Evolutionary conservation across 2,329 filamentous ascomycete species (phyloP), one percentile per base, ranked within the genome.

Genomic region (Cytospora leucostoma): DNA sequence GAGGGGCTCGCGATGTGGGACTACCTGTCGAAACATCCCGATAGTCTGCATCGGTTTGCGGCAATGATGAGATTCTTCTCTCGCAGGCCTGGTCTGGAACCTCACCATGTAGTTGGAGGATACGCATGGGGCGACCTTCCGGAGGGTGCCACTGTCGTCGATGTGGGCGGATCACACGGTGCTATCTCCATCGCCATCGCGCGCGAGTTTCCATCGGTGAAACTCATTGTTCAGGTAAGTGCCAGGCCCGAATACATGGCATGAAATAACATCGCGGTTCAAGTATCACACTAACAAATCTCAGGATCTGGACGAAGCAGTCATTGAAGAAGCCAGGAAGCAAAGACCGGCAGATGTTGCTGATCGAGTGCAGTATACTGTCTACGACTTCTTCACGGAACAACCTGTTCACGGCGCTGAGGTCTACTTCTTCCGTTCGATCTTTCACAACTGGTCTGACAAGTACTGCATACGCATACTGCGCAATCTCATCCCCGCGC

Each of bases 361-460:
- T 49, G 38, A 59, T 4, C 65, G 70, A 38, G 67, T 72, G 13
- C 55, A 59, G 21, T 65, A 73, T 56, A 69, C 66, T 10, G 68
- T 68, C 0, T 70, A 74, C 65, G 70, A 73, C 61, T 72, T 73
- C 66, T 71, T 73, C 62, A 68, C 65, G 0, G 65, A 70, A 13
- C 72, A 74, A 60, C 62, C 71, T 7, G 67, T 56, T 7, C 52
- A 69, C 12, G 56, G 66, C 6, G 71, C 69, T 1, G 67, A 70
- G 3, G 67, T 67, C 27, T 74, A 73, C 63, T 71, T 75, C 51
- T 70, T 76, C 62, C 71, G 72, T 32, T 69, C 68, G 56, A 73
- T 76, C 47, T 70, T 76, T 53, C 74, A 76, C 62, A 71, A 71
- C 59, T 77, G 72, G 67, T 62, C 70, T 1, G 72, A 77, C 65